Evolutionary conservation across 2,329 filamentous ascomycete genomes (phyloP), one percentile per base, ranked within the genome.

Genomic region (Hirsutella minnesotensis): DNA sequence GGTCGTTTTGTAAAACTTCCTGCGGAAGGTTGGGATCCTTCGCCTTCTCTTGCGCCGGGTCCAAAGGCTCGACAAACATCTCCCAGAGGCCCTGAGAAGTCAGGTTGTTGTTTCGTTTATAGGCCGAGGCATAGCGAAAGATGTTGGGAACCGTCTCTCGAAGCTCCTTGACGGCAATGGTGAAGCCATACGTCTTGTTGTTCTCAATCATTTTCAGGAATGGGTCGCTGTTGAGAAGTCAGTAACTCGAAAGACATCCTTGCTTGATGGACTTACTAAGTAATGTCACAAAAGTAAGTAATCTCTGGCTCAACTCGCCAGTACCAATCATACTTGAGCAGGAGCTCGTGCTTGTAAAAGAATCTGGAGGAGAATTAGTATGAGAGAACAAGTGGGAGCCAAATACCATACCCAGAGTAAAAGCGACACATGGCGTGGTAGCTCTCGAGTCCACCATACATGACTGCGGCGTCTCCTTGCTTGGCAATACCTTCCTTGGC

Each of bases 201-300:
- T 77, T 67, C 53, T 89, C 81, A 47, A 86, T 86, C 92, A 98
- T 98, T 62, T 88, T 82, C 47, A 92, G 73, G 70, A 98, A 98
- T 1, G 92, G 92, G 62, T 98, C 92, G 59, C 86, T 90, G 49
- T 13, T 19, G 19, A n/a, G n/a, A 29, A 13, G 39, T 42, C 38
- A 44, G 41, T 15, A 10, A 18, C 7, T 12, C 31, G 7, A 12
- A 27, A 27, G 24, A 27, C 7, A 27, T 12, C 7, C 7, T 7
- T 7, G 12, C 7, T 12, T 27, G 7, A 12, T 7, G 12, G 24
- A 52, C 56, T 36, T 79, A 90, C 86, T 98, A 98, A 51, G 92
- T 98, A 53, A 98, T 96, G 61, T 98, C 92, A 65, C 92, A 98
- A 69, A 98, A 98, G 69, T 96, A 98, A 69, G 90, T 95, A 77